Percentiles rank a stretch among this genome's conserved stretches.
phyloP scores from a whole-genome alignment of 345 rosid species.

The Hibiscus mutabilis region DNA sequence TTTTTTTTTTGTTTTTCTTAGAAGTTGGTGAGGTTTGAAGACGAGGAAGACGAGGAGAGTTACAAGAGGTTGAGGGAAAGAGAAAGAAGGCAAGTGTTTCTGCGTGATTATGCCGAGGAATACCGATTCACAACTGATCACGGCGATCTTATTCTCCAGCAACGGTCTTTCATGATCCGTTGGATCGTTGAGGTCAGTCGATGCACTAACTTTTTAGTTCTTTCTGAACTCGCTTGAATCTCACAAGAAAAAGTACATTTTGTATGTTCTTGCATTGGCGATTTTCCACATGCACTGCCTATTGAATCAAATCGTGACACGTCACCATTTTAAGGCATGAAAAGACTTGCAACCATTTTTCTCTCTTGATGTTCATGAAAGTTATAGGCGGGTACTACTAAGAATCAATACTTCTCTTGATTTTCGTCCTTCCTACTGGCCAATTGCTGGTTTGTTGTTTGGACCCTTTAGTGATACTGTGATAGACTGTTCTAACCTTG shows the following conservation, averaged over 20 bases:
- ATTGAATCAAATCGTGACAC: slow-evolving; percentile 13
- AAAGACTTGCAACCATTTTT: not conserved
- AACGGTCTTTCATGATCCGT: slow-evolving; percentile 59
- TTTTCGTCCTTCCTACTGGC: slow-evolving; percentile 1
- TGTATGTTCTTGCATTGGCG: not conserved
- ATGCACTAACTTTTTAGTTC: not conserved
- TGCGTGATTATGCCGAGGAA: slow-evolving; percentile 42
- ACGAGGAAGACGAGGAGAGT: slow-evolving; percentile 48
- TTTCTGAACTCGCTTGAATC: not conserved
- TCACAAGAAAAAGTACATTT: not conserved
- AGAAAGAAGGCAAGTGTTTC: not conserved
- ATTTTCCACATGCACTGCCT: not conserved
- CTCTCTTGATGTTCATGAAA: not conserved
- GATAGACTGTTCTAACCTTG: not conserved
- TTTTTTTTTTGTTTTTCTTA: not conserved
- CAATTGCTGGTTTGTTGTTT: not conserved
- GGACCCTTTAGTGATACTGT: not conserved
- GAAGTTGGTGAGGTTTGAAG: slow-evolving; percentile 31
- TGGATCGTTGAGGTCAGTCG: slow-evolving; percentile 81
- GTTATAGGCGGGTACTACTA: not conserved
- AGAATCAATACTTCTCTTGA: not conserved
- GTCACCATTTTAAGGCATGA: slow-evolving; percentile 3
- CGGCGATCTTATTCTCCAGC: slow-evolving; percentile 45
- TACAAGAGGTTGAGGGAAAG: not conserved
- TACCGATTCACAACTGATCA: slow-evolving; percentile 40